These are phyloP conservation scores for Castanopsis chinensis DNA, from an alignment of 306 rosid genomes.

Conservation along the genomic window DNA sequence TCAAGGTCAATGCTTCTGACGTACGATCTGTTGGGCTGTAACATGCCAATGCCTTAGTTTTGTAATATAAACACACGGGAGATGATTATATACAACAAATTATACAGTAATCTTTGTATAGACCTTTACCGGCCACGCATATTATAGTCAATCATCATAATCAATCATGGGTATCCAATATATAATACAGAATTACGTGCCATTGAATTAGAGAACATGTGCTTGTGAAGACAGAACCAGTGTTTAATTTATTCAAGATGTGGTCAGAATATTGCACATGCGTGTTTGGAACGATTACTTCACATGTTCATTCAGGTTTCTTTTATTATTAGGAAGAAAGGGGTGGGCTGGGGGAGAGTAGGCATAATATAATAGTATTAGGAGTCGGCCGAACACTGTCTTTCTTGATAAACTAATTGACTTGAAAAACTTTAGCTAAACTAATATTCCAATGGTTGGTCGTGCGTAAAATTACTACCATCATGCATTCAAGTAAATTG, in stretches of 20 bases:
- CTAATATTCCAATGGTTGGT: slow-evolving; percentile 13
- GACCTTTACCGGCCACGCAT: neutral
- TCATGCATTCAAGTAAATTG: neutral
- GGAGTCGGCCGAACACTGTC: neutral
- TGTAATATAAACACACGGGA: neutral
- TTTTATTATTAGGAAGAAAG: neutral
- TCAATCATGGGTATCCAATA: slow-evolving; percentile 5
- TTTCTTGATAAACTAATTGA: neutral
- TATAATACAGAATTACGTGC: neutral
- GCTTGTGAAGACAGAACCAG: neutral
- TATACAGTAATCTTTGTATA: neutral
- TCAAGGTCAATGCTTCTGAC: slow-evolving; percentile 10
- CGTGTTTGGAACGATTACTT: slow-evolving; percentile 26
- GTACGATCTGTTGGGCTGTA: slow-evolving; percentile 13
- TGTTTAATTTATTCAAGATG: slow-evolving; percentile 5
- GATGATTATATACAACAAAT: slow-evolving; percentile 11
- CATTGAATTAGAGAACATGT: slow-evolving; percentile 12
- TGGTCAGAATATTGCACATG: slow-evolving; percentile 34
- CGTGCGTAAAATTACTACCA: neutral
- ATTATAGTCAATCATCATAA: neutral
- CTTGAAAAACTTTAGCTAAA: neutral
- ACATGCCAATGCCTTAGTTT: slow-evolving; percentile 23
- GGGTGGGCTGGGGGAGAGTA: neutral
- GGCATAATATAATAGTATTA: slow-evolving; percentile 2
- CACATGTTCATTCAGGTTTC: slow-evolving; percentile 18